Evolutionary conservation across 1,139 yeast genomes (phyloP).

Genomic region (Suhomyces panamericanus): DNA sequence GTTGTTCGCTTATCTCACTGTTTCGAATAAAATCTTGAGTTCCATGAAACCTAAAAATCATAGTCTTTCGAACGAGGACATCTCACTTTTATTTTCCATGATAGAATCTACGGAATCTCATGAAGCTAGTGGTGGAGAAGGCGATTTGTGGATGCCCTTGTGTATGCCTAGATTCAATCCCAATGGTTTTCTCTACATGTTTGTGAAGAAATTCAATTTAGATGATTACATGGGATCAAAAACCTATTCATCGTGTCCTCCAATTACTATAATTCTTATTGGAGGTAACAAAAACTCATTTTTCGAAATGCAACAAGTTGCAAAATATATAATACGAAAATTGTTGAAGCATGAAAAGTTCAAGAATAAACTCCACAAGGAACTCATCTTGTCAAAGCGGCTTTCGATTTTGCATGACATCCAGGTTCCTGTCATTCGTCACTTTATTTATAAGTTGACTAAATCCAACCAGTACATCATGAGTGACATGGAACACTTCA

Average conservation of each 20-base stretch:
- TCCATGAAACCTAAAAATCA: slow-evolving; percentile 40
- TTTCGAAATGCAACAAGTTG: slow-evolving; percentile 65
- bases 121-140: slow-evolving; percentile 28
- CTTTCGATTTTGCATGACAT: slow-evolving; percentile 41
- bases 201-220: slow-evolving; percentile 59
- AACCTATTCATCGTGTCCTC: slow-evolving; percentile 15
- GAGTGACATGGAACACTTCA: slow-evolving; percentile 27
- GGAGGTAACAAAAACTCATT: slow-evolving; percentile 85
- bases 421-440: slow-evolving; percentile 64
- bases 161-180: slow-evolving; percentile 90
- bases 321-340: slow-evolving; percentile 51
- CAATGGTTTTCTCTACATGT: slow-evolving; percentile 82
- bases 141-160: slow-evolving; percentile 91
- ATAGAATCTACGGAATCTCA: slow-evolving; percentile 21
- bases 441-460: slow-evolving; percentile 77
- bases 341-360: slow-evolving; percentile 37
- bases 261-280: slow-evolving; percentile 65
- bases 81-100: slow-evolving; percentile 31
- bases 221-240: slow-evolving; percentile 22
- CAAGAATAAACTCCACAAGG: slow-evolving; percentile 39
- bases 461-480: slow-evolving; percentile 36
- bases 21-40: slow-evolving; percentile 29
- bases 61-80: slow-evolving; percentile 32
- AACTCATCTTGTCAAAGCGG: slow-evolving; percentile 23
- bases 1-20: slow-evolving; percentile 32